Conservation (phyloP, 768 basidiomycete species). For the Tremella mesenterica region DNA sequence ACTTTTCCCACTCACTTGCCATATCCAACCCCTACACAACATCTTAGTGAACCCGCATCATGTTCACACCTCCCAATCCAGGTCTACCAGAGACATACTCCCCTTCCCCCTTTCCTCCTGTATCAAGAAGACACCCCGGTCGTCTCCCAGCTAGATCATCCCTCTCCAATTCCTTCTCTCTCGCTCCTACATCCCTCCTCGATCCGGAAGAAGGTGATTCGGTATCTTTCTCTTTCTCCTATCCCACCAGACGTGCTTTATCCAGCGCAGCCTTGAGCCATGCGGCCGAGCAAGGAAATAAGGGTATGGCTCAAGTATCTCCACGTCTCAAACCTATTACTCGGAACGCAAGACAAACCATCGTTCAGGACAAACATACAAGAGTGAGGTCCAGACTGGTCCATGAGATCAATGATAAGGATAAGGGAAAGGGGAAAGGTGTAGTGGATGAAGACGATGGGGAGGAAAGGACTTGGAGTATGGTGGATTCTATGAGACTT, state of each 20-base stretch:
- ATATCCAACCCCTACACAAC: no score
- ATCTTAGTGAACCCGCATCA: no score
- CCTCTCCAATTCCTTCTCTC: slow-evolving; percentile 28
- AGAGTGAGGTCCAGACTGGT: slow-evolving; percentile 3
- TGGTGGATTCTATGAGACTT: slow-evolving; percentile 88
- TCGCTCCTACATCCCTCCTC: slow-evolving; percentile 7
- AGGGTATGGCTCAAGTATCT: slow-evolving; percentile 30
- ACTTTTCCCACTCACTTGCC: no score
- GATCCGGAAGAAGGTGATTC: slow-evolving; percentile 1
- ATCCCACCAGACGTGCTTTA: slow-evolving; percentile 1
- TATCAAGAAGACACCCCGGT: slow-evolving; percentile 3
- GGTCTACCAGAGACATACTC: not conserved
- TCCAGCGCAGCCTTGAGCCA: slow-evolving; percentile 4
- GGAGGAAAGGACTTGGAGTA: slow-evolving; percentile 54
- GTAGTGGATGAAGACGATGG: slow-evolving; percentile 47
- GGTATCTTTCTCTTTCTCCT: slow-evolving; percentile 15
- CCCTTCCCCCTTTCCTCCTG: slow-evolving; percentile 12
- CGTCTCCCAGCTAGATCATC: slow-evolving; percentile 25
- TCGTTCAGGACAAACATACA: not conserved
- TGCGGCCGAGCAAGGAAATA: slow-evolving; percentile 26
- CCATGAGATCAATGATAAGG: slow-evolving; percentile 1
- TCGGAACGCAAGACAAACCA: not conserved
- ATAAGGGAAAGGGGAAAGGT: slow-evolving; percentile 37
- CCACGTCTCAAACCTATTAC: slow-evolving; percentile 13
- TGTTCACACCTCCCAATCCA: slow-evolving; percentile 31